Base-by-base conservation (phyloP, 805 yeast species). In the Ogataea allantospora region DNA sequence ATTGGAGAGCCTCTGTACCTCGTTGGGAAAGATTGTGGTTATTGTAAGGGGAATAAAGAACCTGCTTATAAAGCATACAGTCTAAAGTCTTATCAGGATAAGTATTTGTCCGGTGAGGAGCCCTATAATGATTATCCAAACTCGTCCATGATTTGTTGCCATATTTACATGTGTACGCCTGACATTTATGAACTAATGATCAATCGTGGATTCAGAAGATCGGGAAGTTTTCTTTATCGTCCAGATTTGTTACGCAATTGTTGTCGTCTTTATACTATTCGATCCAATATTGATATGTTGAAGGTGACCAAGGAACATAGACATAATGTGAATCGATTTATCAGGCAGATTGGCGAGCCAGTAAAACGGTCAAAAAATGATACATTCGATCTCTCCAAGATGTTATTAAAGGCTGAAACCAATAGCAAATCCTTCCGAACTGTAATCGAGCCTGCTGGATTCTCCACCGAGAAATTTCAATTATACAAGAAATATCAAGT, bases 221-320 rank as follows among this genome's bases (percentile, higher is more conserved):
- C 93, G 21, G 96, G 96, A 0, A 57, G 61, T 2, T 83, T 77
- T 46, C 35, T 60, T 15, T 60, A 73, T 38, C 66, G 72, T 51
- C 78, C 85, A 0, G 96, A 89, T 55, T 58, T 77, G 44, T 53
- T 83, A 20, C 60, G 88, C 26, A 77, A 77, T 27, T 88, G 97
- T 55, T 88, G 97, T 51, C 70, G 89, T 14, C 71, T 80, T 58
- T 86, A 77, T 56, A 82, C 96, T 0, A 85, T 88, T 12, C 59
- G 96, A 36, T 79, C 95, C 0, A 66, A 66, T 15, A 59, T 73
- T 12, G 54, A 53, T 17, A 35, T 48, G 35, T 68, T 80, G 48
- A 66, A 67, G 24, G 57, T 80, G 5, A 62, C 68, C 16, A 87
- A 86, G 54, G 89, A 85, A 33, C 81, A 80, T 39, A 70, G 88